A percentile compares a stretch with the other conserved stretches of the same genome.
phyloP scores from a whole-genome alignment of 2,329 filamentous ascomycete genomes.

The Lizonia empirigonia region DNA sequence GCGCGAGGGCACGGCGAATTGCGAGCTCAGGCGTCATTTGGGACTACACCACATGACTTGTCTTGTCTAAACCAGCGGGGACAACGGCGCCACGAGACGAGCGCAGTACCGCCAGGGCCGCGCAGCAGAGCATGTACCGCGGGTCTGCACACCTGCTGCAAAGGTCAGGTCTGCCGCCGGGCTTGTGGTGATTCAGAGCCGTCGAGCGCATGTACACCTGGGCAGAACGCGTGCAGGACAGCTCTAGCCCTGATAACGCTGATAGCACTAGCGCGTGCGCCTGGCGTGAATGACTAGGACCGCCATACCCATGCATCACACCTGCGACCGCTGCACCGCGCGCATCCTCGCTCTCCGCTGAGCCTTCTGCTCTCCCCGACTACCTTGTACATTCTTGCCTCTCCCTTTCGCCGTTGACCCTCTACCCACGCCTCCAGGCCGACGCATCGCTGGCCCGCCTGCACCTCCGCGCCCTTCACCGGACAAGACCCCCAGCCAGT shows the following conservation, averaged over 20 bases:
- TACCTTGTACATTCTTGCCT: conserved; percentile 8
- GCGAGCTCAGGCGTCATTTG: conserved; percentile 35
- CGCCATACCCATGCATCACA: conserved; percentile 16
- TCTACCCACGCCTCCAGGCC: neutral
- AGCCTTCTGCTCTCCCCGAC: conserved; percentile 14
- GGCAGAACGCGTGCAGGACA: conserved; percentile 13
- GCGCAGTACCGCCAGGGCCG: conserved; percentile 7
- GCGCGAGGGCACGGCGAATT: conserved; percentile 29
- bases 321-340: conserved; percentile 19
- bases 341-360: conserved; percentile 14
- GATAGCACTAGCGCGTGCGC: conserved; percentile 4
- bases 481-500: conserved; percentile 11
- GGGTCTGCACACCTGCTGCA: conserved; percentile 6
- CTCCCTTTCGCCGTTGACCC: conserved; percentile 4
- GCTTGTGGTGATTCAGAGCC: neutral
- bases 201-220: conserved; percentile 14
- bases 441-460: conserved; percentile 11
- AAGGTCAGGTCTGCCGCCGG: conserved; percentile 13
- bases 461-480: conserved; percentile 14
- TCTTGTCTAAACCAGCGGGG: conserved; percentile 11
- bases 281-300: conserved; percentile 20
- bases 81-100: conserved; percentile 19
- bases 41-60: conserved; percentile 28
- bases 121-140: conserved; percentile 6
- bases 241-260: too few species aligned